Conservation (phyloP, 2,329 filamentous ascomycete genomes). For the Pseudocercospora fijiensis region DNA sequence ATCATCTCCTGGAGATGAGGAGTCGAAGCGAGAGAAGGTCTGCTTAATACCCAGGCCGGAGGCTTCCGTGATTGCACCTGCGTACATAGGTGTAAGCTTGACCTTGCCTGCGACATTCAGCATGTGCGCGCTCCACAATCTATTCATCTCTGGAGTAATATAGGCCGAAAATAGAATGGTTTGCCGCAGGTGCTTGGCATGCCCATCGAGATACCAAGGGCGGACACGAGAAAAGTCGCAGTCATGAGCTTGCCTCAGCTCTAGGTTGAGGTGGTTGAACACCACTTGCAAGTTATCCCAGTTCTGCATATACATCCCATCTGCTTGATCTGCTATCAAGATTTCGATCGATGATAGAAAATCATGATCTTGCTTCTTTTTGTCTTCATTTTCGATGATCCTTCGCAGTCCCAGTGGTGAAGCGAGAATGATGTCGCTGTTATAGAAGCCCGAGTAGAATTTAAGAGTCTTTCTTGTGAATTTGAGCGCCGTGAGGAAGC, state of each 20-base stretch:
- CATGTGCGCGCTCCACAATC: conserved; percentile 72
- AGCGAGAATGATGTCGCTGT: conserved; percentile 89
- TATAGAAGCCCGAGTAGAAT: conserved; percentile 93
- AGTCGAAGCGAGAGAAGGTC: conserved; percentile 85
- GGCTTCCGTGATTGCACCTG: conserved; percentile 59
- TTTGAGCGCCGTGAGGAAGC: conserved; percentile 93
- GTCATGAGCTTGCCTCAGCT: conserved; percentile 77
- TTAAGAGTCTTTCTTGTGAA: conserved; percentile 96
- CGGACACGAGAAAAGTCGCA: conserved; percentile 91
- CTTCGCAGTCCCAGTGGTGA: conserved; percentile 87
- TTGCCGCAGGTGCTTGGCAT: conserved; percentile 78
- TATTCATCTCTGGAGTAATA: conserved; percentile 83
- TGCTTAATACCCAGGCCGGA: conserved; percentile 69
- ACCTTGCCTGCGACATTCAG: conserved; percentile 78
- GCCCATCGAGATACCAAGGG: conserved; percentile 88
- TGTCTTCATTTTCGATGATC: conserved; percentile 77
- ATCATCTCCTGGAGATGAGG: conserved; percentile 67
- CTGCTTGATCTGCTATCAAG: conserved; percentile 84
- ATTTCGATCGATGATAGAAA: conserved; percentile 93
- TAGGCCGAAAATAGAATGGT: conserved; percentile 80
- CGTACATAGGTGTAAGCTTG: conserved; percentile 67
- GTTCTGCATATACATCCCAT: conserved; percentile 94
- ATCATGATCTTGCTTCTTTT: conserved; percentile 74
- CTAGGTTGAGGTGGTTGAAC: conserved; percentile 85
- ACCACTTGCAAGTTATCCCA: conserved; percentile 95